Evolutionary conservation across 192 early-diverging fungal species (phyloP), one percentile per base, ranked within the genome.

Genomic region (Backusella luteola): DNA sequence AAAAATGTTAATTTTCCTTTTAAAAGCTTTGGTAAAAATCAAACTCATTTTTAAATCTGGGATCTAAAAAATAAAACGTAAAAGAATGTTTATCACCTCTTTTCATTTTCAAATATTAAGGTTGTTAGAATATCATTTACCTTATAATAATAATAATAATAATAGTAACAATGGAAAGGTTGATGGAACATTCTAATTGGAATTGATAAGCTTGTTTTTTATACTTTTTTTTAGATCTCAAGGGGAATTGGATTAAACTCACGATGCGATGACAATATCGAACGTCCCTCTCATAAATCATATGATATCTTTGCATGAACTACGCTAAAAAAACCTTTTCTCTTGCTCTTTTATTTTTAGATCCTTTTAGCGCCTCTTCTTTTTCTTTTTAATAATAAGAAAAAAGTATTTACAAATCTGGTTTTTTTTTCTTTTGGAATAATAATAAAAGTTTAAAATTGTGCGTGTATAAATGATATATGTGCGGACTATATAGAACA

Each of bases 391-490:
- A 39, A 39, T 8, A 39, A 39, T 39, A 44, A 56, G 19, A 56
- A 56, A 56, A 56, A 56, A 26, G 53, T 56, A 56, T 56, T 56
- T 56, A 56, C 53, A 56, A 56, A 56, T 56, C 53, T 19, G n/a
- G 53, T 56, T 29, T 63, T 63, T 59, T n/a, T 49, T 49, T 49
- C 17, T 49, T 49, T 49, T 49, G 15, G 42, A 44, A 26, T 21
- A 56, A 23, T 56, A 21, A 56, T 44, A 53, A 21, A 52, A 52
- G 19, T n/a, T 52, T 52, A 52, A 52, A 21, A n/a, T 29, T 29
- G 32, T 32, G 32, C 3, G 53, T 56, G n/a, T 56, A 23, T 23
- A 23, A 5, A 44, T 44, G 42, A 44, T 44, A 44, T 56, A 23
- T 56, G 53, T 56, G 53, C 6, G 53, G 8, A 23, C 12, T 23